Evolutionary conservation across 768 basidiomycete genomes (phyloP).

Genomic region (Suillus hirtellus): DNA sequence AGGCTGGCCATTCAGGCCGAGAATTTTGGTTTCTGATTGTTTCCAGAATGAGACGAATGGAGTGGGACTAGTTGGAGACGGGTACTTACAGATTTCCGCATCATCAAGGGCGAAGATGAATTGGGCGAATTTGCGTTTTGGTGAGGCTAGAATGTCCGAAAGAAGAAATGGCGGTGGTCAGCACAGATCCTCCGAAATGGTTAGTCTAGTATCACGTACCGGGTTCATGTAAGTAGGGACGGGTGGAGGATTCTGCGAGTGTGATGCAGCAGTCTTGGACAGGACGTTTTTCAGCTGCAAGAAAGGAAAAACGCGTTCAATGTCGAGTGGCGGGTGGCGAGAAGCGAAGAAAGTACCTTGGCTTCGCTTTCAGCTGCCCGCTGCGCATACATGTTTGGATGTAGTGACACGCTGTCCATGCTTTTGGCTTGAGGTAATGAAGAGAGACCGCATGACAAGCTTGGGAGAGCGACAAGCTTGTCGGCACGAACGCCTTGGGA

Average conservation of each 20-base stretch:
- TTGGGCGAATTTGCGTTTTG: slow-evolving; percentile 37
- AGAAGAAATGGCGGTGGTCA: slow-evolving; percentile 14
- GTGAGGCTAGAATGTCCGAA: slow-evolving; percentile 31
- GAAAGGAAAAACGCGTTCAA: slow-evolving; percentile 13
- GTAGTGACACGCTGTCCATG: slow-evolving; percentile 63
- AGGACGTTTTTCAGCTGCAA: slow-evolving; percentile 63
- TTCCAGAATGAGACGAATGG: slow-evolving; percentile 5
- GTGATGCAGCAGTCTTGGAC: slow-evolving; percentile 45
- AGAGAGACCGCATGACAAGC: slow-evolving; percentile 66
- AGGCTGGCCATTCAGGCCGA: slow-evolving; percentile 25
- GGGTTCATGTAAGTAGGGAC: slow-evolving; percentile 36
- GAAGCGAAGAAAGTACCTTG: slow-evolving; percentile 48
- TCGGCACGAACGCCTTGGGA: slow-evolving; percentile 39
- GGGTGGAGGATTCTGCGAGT: slow-evolving; percentile 35
- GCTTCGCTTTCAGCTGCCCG: slow-evolving; percentile 73
- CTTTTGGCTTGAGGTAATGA: slow-evolving; percentile 72
- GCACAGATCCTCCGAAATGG: not conserved
- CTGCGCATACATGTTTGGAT: slow-evolving; percentile 69
- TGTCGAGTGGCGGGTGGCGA: slow-evolving; percentile 5
- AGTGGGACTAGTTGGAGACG: not conserved
- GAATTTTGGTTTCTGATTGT: slow-evolving; percentile 37
- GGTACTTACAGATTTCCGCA: slow-evolving; percentile 50
- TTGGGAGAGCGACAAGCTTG: slow-evolving; percentile 69
- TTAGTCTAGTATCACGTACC: slow-evolving; percentile 30
- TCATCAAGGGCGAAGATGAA: slow-evolving; percentile 52